These are phyloP conservation scores for Phytophthora macrochlamydospora DNA, from an alignment of 352 stramenopile genomes.

Conservation along the genomic window DNA sequence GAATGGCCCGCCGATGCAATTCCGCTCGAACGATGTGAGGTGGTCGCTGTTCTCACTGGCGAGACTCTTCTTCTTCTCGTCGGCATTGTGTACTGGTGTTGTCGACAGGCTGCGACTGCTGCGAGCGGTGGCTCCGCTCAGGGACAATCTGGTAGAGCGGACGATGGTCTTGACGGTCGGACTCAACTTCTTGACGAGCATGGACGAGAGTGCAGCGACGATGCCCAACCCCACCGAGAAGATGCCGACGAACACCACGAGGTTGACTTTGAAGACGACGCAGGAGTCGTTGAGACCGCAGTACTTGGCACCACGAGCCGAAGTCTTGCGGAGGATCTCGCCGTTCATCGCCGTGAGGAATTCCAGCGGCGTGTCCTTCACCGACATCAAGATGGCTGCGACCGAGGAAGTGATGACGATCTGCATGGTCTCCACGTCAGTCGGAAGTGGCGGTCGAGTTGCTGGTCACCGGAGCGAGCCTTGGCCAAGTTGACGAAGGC, in stretches of 20 bases:
- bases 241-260: conserved; percentile 21
- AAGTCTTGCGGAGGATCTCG: conserved; percentile 31
- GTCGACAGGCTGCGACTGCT: background rate
- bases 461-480: conserved; percentile 26
- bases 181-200: conserved; percentile 24
- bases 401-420: conserved; percentile 27
- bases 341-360: conserved; percentile 30
- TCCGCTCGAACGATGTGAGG: conserved; percentile 29
- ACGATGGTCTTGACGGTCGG: conserved; percentile 23
- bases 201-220: conserved; percentile 12
- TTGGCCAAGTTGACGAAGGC: conserved; percentile 28
- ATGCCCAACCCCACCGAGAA: conserved; percentile 24
- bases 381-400: conserved; percentile 10
- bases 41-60: background rate
- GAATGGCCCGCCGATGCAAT: conserved; percentile 29
- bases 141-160: conserved; percentile 15
- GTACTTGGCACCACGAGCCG: conserved; percentile 18
- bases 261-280: conserved; percentile 34
- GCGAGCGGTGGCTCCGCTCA: background rate
- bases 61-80: conserved; percentile 12
- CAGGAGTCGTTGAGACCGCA: conserved; percentile 37
- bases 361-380: conserved; percentile 14
- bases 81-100: background rate
- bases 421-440: conserved; percentile 34
- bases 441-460: conserved; percentile 34